Evolutionary conservation across 2,329 filamentous ascomycete species (phyloP).

Genomic region (Alternaria gansuensis): DNA sequence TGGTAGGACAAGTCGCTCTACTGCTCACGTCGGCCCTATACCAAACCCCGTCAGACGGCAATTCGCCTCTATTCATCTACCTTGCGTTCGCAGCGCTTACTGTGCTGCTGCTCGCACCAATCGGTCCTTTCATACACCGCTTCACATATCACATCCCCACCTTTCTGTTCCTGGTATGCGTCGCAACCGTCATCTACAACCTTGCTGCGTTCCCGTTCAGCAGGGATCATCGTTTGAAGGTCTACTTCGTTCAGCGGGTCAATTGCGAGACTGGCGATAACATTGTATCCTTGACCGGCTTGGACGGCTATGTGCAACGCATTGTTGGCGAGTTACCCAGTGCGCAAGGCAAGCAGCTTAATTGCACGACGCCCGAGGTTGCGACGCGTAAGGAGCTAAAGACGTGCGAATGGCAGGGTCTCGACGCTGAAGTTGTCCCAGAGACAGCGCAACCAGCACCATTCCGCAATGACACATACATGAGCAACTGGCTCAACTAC

Average conservation of each 20-base stretch:
- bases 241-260: constrained; percentile 84
- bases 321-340: constrained; percentile 77
- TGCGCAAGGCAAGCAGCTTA: constrained; percentile 65
- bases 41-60: constrained; percentile 88
- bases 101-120: constrained; percentile 76
- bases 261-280: constrained; percentile 77
- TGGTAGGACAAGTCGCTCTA: constrained; percentile 79
- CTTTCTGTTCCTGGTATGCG: constrained; percentile 76
- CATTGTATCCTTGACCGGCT: constrained; percentile 63
- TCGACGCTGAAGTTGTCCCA: constrained; percentile 70
- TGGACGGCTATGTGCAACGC: constrained; percentile 53
- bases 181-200: constrained; percentile 84
- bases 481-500: constrained; percentile 68
- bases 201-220: constrained; percentile 90
- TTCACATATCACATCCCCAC: constrained; percentile 83
- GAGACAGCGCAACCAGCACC: constrained; percentile 43
- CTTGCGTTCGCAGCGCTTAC: constrained; percentile 72
- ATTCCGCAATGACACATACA: constrained; percentile 39
- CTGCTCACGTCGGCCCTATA: constrained; percentile 74
- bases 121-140: constrained; percentile 86
- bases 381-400: constrained; percentile 62
- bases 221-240: constrained; percentile 77
- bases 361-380: constrained; percentile 53
- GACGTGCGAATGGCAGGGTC: constrained; percentile 76
- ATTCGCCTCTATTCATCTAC: constrained; percentile 74